A percentile compares a stretch with the other conserved stretches of the same genome.
Evolutionary conservation across 352 stramenopile species (phyloP).

Genomic region (Phytopythium delawarense): DNA sequence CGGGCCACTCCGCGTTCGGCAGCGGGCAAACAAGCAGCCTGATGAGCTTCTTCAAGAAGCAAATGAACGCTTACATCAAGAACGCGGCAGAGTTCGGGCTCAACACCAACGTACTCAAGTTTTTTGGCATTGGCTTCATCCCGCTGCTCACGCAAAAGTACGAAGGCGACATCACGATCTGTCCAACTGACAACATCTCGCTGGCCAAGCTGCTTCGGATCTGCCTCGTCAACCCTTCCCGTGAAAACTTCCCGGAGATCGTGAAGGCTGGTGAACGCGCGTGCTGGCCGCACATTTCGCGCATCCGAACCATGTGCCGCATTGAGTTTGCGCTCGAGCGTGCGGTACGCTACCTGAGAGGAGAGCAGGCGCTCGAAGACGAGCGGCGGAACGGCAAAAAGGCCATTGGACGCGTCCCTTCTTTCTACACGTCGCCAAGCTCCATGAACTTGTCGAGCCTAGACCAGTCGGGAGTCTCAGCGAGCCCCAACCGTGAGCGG

Average conservation of each 20-base stretch:
- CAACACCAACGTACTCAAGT: conserved; percentile 81
- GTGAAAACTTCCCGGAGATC: conserved; percentile 53
- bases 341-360: conserved; percentile 72
- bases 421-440: conserved; percentile 85
- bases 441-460: conserved; percentile 82
- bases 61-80: conserved; percentile 90
- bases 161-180: conserved; percentile 98
- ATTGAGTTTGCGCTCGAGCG: conserved; percentile 96
- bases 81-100: conserved; percentile 83
- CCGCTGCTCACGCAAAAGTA: conserved; percentile 92
- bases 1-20: conserved; percentile 61
- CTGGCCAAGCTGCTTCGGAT: conserved; percentile 74
- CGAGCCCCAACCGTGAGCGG: conserved; percentile 12
- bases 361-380: conserved; percentile 80
- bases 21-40: conserved; percentile 79
- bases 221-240: conserved; percentile 79
- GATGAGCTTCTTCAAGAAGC: conserved; percentile 94
- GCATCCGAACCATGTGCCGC: conserved; percentile 95
- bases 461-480: conserved; percentile 28
- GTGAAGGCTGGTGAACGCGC: conserved; percentile 90
- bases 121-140: conserved; percentile 78
- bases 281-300: conserved; percentile 91
- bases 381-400: conserved; percentile 66
- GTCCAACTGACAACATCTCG: conserved; percentile 89
- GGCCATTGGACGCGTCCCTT: conserved; percentile 73